Evolutionary conservation across 1,284 basidiomycete genomes (phyloP), one percentile per base, ranked within the genome.

Genomic region (Apiotrichum gracile): DNA sequence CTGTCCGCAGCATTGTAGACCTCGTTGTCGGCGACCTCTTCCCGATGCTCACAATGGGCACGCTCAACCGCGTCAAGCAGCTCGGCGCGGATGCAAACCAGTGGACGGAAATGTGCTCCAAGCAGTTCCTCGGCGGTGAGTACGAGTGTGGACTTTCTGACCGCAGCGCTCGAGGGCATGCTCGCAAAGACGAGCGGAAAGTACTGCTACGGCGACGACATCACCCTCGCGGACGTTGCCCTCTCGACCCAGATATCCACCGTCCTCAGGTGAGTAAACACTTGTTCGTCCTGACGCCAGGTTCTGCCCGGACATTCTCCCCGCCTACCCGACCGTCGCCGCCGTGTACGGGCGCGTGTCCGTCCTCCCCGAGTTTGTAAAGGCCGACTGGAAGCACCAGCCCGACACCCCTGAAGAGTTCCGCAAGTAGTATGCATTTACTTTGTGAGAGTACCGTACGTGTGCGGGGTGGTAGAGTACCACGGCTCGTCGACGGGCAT

Each of bases 371-470:
- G 48, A 47, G 49, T 55, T 59, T n/a, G 37, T 59, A 19, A 19
- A 21, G 2, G 57, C 57, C 25, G 57, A 59, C 54, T 59, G 45
- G 40, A 44, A 44, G 46, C 57, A 59, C 57, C 57, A 59, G 57
- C 54, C 51, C 31, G 57, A 59, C 54, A 59, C 57, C 24, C 57
- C 57, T 19, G 57, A 42, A 19, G 53, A 58, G 22, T 37, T 58
- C 13, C 49, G 52, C 17, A 53, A 38, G 26, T 33, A 45, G 31
- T 13, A 8, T n/a, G n/a, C n/a, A n/a, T n/a, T n/a, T 45, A 51
- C 51, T 59, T 59, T 3, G 54, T 59, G n/a, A 59, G 49, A 16
- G 54, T 48, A 24, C 57, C 57, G 19, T 47, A 54, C 1, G 42
- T 41, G 38, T 59, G 57, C 4, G 57, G 57, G 1, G 54, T 55